These are phyloP conservation scores for Nevesoporus exiguus DNA, from an alignment of 768 basidiomycete genomes.

Conservation along the genomic window DNA sequence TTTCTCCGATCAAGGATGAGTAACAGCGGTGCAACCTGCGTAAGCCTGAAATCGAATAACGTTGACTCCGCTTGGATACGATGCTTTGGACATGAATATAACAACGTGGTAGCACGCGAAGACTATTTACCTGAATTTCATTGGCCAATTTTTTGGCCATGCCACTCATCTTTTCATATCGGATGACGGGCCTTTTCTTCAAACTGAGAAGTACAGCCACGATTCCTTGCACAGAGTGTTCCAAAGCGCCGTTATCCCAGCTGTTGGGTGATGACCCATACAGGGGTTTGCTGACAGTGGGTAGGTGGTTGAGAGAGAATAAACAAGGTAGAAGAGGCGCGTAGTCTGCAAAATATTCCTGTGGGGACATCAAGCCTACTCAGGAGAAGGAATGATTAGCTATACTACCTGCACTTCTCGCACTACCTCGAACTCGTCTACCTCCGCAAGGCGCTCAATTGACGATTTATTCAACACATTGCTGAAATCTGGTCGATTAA, in stretches of 20 bases:
- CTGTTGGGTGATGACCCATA: constrained; percentile 68
- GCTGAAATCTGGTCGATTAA: constrained; percentile 74
- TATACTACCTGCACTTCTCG: constrained; percentile 86
- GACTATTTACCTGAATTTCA: constrained; percentile 68
- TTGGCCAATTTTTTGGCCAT: constrained; percentile 88
- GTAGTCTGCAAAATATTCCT: constrained; percentile 99
- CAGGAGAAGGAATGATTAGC: not conserved
- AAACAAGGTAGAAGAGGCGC: constrained; percentile 80
- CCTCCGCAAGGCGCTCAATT: constrained; percentile 90
- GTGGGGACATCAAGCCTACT: constrained; percentile 12
- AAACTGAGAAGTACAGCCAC: constrained; percentile 85
- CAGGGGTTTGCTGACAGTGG: constrained; percentile 57
- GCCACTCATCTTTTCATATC: constrained; percentile 89
- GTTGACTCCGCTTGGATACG: constrained; percentile 75
- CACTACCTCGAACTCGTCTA: constrained; percentile 95
- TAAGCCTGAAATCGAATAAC: constrained; percentile 89
- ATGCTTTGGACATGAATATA: constrained; percentile 45
- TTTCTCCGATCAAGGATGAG: constrained; percentile 93
- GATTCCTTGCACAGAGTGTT: constrained; percentile 77
- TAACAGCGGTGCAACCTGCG: constrained; percentile 83
- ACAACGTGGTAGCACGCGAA: not conserved
- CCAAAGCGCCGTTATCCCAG: constrained; percentile 76
- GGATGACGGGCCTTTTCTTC: constrained; percentile 92
- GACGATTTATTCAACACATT: constrained; percentile 85
- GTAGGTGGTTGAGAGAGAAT: constrained; percentile 81